Conservation (phyloP, 352 stramenopile species). For the Discostella stelligera region DNA sequence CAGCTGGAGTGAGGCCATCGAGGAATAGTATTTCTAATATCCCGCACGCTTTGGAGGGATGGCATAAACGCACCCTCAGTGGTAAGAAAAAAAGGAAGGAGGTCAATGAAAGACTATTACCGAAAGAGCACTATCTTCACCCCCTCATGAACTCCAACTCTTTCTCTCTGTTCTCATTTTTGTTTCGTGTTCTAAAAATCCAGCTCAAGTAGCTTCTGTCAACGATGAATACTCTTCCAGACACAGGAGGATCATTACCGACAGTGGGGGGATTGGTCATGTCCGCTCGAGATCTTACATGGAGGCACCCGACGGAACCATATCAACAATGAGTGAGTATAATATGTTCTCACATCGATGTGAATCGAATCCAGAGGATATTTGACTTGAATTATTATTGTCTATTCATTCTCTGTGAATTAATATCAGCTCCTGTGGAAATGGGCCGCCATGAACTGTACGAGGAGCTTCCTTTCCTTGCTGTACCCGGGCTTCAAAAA, state of each 20-base stretch:
- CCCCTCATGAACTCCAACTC: too few species aligned
- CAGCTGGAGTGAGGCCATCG: constrained; percentile 20
- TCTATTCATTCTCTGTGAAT: constrained; percentile 1
- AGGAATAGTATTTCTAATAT: constrained; percentile 31
- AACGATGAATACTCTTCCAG: background rate
- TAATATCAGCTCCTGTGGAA: constrained; percentile 53
- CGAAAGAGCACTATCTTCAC: too few species aligned
- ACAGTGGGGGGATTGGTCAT: background rate
- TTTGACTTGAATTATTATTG: background rate
- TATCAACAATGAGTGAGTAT: constrained; percentile 21
- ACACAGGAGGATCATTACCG: constrained; percentile 2
- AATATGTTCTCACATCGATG: background rate
- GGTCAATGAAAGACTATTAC: background rate
- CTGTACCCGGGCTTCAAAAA: constrained; percentile 75
- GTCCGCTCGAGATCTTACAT: constrained; percentile 29
- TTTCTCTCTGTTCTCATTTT: background rate
- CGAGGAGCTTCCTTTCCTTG: constrained; percentile 70
- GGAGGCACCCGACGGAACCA: constrained; percentile 25
- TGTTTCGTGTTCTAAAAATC: background rate
- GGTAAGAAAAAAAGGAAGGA: background rate
- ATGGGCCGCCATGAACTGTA: constrained; percentile 79
- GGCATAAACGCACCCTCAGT: constrained; percentile 25
- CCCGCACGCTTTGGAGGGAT: constrained; percentile 16
- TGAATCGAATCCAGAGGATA: background rate
- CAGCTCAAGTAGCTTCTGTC: constrained; percentile 3